Evolutionary conservation across 768 basidiomycete species (phyloP), one percentile per base, ranked within the genome.

Genomic region (Hygrophoropsis aurantiaca): DNA sequence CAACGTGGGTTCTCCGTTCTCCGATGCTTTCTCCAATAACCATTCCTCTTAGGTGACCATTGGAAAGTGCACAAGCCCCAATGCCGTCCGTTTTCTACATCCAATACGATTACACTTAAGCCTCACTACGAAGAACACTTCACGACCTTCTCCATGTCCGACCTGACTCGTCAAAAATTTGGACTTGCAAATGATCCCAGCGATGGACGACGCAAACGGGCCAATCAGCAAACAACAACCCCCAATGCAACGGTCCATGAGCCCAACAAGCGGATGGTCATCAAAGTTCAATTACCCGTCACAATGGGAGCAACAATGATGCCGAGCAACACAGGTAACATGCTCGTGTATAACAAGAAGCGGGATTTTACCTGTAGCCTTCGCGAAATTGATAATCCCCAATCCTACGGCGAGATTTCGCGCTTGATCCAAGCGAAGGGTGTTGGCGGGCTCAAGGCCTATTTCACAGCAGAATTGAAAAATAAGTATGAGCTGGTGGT

Each of bases 221-320:
- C 27, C 27, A 30, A 6, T 30, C 27, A 30, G 27, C 27, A 51
- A 38, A 58, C 58, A 3, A 46, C 56, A 21, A 40, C 57, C 7
- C 48, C 58, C 15, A 64, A 61, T 39, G 45, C 60, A 16, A 58
- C 64, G 5, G 6, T 9, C 6, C 36, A 38, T 21, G 61, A 59
- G 36, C 36, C 36, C 19, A 59, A 61, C 46, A 79, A 79, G 61
- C 58, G 57, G 30, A 58, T 80, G 51, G 60, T 80, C 41, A 67
- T 84, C 65, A 84, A 84, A 60, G 66, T 81, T 0, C 81, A 84
- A 53, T 64, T 78, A 0, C 75, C 79, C 0, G 62, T 63, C 38
- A 49, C 46, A 32, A 42, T 46, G 2, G 11, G 1, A 6, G 27
- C 27, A 13, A 50, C 54, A 13, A 6, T 38, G 38, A 18, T 21